These are phyloP conservation scores for Meripilus lineatus DNA, from an alignment of 1,284 basidiomycete genomes.

Conservation along the genomic window DNA sequence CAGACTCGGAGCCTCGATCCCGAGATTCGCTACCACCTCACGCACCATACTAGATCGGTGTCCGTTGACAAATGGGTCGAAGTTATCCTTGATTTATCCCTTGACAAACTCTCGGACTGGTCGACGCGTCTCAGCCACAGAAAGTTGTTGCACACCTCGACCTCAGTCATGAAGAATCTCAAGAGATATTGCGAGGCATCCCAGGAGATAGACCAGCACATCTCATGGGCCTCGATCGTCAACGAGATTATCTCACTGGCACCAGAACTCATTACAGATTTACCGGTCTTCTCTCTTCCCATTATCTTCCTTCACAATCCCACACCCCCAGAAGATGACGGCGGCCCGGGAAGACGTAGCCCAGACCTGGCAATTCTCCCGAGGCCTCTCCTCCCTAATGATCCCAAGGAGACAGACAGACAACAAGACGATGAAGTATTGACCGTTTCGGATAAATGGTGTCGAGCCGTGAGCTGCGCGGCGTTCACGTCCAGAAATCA, in stretches of 20 bases:
- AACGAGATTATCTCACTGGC: neutral
- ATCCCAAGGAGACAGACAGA: too few relatives aligned
- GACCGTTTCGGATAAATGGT: too few relatives aligned
- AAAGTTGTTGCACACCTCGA: neutral
- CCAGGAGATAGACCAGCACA: neutral
- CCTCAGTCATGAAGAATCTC: too few relatives aligned
- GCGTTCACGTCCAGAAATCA: too few relatives aligned
- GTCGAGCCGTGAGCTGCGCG: too few relatives aligned
- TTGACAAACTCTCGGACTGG: neutral
- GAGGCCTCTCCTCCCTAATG: neutral
- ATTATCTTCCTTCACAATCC: neutral
- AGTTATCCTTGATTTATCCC: neutral
- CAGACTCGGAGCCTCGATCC: too few relatives aligned
- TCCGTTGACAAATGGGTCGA: neutral
- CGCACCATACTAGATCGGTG: neutral
- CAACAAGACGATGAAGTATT: too few relatives aligned
- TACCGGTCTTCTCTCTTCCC: neutral
- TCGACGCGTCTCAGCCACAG: neutral
- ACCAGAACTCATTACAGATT: neutral
- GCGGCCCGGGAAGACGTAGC: neutral
- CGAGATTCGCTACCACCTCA: neutral
- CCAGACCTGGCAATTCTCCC: neutral
- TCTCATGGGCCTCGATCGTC: too few relatives aligned
- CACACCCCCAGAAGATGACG: neutral
- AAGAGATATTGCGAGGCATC: neutral